Percentiles rank a stretch among this genome's conserved stretches.
These are phyloP conservation scores for Phytophthora sojae DNA, from an alignment of 352 stramenopile genomes.

Conservation along the genomic window DNA sequence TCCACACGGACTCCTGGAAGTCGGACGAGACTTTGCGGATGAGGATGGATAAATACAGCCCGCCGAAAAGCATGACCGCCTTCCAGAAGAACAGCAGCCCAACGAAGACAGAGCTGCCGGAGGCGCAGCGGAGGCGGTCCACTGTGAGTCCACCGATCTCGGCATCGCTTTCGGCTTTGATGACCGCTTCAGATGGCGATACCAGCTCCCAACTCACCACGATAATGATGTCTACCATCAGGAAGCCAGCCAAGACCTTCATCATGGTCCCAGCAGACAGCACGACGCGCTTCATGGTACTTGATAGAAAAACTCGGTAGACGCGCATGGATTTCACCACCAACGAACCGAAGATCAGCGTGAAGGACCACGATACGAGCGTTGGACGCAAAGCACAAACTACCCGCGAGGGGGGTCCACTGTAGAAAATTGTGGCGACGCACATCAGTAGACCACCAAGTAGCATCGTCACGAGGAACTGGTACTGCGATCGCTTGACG, in stretches of 20 bases:
- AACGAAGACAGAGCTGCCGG: constrained; percentile 47
- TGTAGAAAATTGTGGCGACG: constrained; percentile 44
- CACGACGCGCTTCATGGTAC: constrained; percentile 51
- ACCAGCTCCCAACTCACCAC: constrained; percentile 40
- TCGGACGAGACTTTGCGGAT: constrained; percentile 60
- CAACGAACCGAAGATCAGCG: constrained; percentile 57
- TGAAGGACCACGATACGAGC: constrained; percentile 50
- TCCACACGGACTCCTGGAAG: constrained; percentile 66
- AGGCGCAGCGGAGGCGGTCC: constrained; percentile 37
- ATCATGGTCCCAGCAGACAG: constrained; percentile 52
- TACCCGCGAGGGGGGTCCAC: constrained; percentile 42
- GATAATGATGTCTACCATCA: constrained; percentile 47
- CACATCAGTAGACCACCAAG: constrained; percentile 62
- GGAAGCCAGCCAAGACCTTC: constrained; percentile 44
- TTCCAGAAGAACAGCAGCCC: constrained; percentile 56
- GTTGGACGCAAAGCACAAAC: constrained; percentile 48
- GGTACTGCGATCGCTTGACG: constrained; percentile 75
- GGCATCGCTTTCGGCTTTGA: constrained; percentile 14
- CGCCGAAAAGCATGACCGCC: constrained; percentile 42
- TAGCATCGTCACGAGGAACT: constrained; percentile 65
- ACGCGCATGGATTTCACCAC: constrained; percentile 65
- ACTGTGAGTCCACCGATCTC: constrained; percentile 38
- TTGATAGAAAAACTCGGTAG: constrained; percentile 56
- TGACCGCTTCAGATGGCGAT: constrained; percentile 24
- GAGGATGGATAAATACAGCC: constrained; percentile 58